Percentiles rank a stretch among this genome's conserved stretches.
Conservation (phyloP, 139 green algal genomes). For the Astrephomene gubernaculifera region DNA sequence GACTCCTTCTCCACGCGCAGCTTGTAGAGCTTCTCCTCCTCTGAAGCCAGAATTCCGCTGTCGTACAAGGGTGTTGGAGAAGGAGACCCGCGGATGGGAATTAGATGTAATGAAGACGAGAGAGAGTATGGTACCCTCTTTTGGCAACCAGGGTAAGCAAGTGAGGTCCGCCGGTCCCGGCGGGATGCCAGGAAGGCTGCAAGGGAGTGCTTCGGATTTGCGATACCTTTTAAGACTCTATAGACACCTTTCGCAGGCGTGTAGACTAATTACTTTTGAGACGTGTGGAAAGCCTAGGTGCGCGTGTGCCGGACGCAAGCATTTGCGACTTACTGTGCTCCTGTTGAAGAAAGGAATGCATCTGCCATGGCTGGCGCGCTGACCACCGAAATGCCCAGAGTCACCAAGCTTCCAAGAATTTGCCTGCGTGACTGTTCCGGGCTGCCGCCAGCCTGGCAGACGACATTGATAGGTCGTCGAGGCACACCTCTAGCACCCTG, state of each 20-base stretch:
- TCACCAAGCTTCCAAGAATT: slow-evolving; percentile 20
- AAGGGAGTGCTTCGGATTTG: not conserved
- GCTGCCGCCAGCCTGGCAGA: slow-evolving; percentile 32
- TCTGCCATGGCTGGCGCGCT: slow-evolving; percentile 30
- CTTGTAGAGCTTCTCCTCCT: slow-evolving; percentile 78
- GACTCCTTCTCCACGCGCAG: slow-evolving; percentile 78
- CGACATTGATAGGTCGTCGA: slow-evolving; percentile 14
- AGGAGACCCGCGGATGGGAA: not conserved
- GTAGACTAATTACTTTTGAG: not conserved
- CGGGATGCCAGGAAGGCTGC: not conserved
- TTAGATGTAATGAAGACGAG: not conserved
- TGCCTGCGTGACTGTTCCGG: slow-evolving; percentile 13
- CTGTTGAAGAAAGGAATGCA: slow-evolving; percentile 55
- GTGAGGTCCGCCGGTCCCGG: not conserved
- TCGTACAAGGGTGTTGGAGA: not conserved
- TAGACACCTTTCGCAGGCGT: not conserved
- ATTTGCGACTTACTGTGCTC: slow-evolving; percentile 48
- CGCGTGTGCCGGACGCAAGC: not conserved
- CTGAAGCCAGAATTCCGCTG: slow-evolving; percentile 65
- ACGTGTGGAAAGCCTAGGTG: too few species aligned
- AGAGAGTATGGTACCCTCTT: not conserved
- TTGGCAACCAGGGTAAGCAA: not conserved
- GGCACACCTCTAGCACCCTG: not conserved
- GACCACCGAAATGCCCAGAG: not conserved
- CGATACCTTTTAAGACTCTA: not conserved